These are phyloP conservation scores for Malania oleifera DNA, from an alignment of 164 flowering plant species.

Conservation along the genomic window DNA sequence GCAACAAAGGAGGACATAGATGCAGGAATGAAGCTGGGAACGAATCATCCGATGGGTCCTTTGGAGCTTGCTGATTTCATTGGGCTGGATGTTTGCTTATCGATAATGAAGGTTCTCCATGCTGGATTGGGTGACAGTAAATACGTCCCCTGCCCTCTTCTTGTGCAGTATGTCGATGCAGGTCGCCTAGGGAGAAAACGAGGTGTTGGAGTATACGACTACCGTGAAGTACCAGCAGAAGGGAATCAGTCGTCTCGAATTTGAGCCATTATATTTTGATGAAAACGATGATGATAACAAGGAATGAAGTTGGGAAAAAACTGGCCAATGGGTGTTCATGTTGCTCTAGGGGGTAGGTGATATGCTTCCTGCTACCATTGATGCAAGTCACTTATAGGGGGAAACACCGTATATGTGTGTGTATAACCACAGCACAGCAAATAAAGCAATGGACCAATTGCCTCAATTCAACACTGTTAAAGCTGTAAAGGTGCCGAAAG, in stretches of 20 bases:
- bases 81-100: constrained; percentile 83
- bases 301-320: neutral
- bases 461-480: too few species aligned
- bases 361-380: too few species aligned
- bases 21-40: constrained; percentile 88
- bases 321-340: too few species aligned
- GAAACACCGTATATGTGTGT: too few species aligned
- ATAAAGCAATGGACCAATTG: too few species aligned
- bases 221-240: constrained; percentile 29
- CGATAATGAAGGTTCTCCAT: constrained; percentile 87
- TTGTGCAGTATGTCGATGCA: constrained; percentile 91
- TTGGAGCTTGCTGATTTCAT: constrained; percentile 93
- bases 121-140: constrained; percentile 75
- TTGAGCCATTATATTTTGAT: constrained; percentile 16
- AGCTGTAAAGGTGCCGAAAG: too few species aligned
- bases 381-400: too few species aligned
- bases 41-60: constrained; percentile 99
- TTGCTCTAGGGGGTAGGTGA: too few species aligned
- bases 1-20: constrained; percentile 96
- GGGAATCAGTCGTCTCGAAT: constrained; percentile 32
- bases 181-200: constrained; percentile 83
- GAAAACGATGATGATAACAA: neutral
- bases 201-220: constrained; percentile 79
- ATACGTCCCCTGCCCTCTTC: constrained; percentile 89
- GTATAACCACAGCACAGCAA: too few species aligned